Evolutionary conservation across 345 rosid species (phyloP), one percentile per base, ranked within the genome.

Genomic region (Pseudoturritis turrita): DNA sequence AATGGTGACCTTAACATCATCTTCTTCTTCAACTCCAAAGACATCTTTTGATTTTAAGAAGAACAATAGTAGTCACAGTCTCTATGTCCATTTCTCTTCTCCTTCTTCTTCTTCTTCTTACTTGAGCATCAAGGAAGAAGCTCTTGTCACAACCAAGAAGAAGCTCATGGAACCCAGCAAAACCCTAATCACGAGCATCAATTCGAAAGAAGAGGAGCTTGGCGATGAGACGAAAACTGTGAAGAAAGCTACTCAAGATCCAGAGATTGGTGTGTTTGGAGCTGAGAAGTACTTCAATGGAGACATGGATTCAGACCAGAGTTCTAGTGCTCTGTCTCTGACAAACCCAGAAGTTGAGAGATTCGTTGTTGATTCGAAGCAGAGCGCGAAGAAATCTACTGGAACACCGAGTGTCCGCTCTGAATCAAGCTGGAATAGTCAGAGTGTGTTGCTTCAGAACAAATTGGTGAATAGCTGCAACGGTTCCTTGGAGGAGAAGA

Each of bases 231-330:
- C 11, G 37, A 75, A 75, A 18, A 8, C 6, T 11, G 47, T 10
- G 44, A 75, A 75, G 71, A 79, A 84, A 75, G 83, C 59, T 64
- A 25, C 77, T 33, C 84, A 83, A 29, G 92, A 87, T 36, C 89
- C 83, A 49, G 98, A 88, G 71, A 87, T 92, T 26, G 96, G 91
- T 45, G 86, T 92, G 22, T 92, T 92, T 25, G 80, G 87, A 61
- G 98, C 98, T 12, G 98, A 92, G 69, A 92, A 83, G 43, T 92
- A 92, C 76, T 92, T 92, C 80, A 87, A 79, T 25, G 92, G 91
- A 59, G 80, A 56, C 45, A 83, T 77, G 33, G 95, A 88, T 51
- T 70, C 81, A 41, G 43, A 77, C 57, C 14, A 72, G 43, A 71
- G 77, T 56, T 81, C 87, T 33, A 82, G 77, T 77, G 64, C 72